phyloP scores from a whole-genome alignment of 2,329 filamentous ascomycete species.

The Harringtonia lauricola region DNA sequence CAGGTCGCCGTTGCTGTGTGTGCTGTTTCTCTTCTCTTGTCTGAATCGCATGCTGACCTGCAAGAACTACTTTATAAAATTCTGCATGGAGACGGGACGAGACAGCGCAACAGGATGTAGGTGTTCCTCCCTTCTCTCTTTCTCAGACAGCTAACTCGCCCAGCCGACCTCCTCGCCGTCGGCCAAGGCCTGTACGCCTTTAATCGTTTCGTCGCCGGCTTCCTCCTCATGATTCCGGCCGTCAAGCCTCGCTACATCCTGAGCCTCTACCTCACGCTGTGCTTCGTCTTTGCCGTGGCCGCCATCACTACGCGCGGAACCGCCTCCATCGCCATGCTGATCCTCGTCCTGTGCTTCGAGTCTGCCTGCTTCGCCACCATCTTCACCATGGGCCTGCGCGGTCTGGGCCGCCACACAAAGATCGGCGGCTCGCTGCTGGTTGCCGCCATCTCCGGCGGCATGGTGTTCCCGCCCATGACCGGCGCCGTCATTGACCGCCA shows the following conservation, averaged over 20 bases:
- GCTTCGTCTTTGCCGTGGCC: constrained; percentile 43
- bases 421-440: constrained; percentile 42
- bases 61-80: constrained; percentile 43
- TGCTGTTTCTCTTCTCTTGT: constrained; percentile 10
- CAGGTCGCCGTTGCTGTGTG: constrained; percentile 40
- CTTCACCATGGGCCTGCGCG: constrained; percentile 45
- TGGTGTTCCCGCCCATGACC: constrained; percentile 41
- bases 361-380: constrained; percentile 49
- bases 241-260: constrained; percentile 45
- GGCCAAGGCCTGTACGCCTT: constrained; percentile 49
- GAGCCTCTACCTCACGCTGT: constrained; percentile 36
- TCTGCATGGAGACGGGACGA: constrained; percentile 20
- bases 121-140: neutral
- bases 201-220: constrained; percentile 45
- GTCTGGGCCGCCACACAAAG: constrained; percentile 45
- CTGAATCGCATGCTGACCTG: neutral
- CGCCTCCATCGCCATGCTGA: constrained; percentile 43
- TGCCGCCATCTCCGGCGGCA: constrained; percentile 42
- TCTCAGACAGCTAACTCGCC: neutral
- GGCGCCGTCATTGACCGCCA: constrained; percentile 25
- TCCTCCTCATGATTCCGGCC: constrained; percentile 37
- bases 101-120: constrained; percentile 11
- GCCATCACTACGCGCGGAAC: constrained; percentile 39
- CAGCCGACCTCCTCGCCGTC: constrained; percentile 43
- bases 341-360: constrained; percentile 44